Evolutionary conservation across 225 moss, liverwort and hornwort genomes (phyloP).

Genomic region (Lunularia cruciata): DNA sequence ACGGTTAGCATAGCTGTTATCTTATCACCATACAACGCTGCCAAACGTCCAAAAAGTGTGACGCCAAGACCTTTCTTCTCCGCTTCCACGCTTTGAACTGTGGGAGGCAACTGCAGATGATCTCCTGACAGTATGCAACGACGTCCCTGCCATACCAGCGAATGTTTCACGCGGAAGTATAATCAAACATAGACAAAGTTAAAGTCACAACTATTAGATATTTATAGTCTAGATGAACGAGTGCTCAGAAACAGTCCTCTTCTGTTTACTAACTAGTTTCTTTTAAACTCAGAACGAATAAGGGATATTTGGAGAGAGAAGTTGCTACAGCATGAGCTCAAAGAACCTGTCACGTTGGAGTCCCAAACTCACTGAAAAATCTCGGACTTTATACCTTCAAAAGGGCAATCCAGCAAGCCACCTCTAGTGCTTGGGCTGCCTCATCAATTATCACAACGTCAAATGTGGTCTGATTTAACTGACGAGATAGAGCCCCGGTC

Average conservation of each 20-base stretch:
- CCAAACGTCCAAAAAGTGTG: slow-evolving; percentile 94
- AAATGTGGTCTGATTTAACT: slow-evolving; percentile 79
- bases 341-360: not conserved
- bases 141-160: slow-evolving; percentile 49
- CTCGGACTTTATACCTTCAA: slow-evolving; percentile 69
- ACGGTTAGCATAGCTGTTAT: slow-evolving; percentile 92
- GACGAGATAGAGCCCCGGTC: slow-evolving; percentile 86
- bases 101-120: slow-evolving; percentile 96
- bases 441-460: slow-evolving; percentile 95
- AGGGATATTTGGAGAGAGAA: too few relatives aligned
- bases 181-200: not conserved
- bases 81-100: slow-evolving; percentile 81
- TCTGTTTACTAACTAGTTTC: too few relatives aligned
- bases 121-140: slow-evolving; percentile 93
- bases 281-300: too few relatives aligned
- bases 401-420: slow-evolving; percentile 97
- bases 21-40: slow-evolving; percentile 64
- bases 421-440: slow-evolving; percentile 97
- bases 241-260: too few relatives aligned
- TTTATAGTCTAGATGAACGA: too few relatives aligned
- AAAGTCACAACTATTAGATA: not conserved
- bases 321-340: too few relatives aligned
- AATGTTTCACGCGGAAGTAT: not conserved
- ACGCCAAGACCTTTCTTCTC: slow-evolving; percentile 80
- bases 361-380: not conserved